These are phyloP conservation scores for Hemisphaericaspora lyxosophila DNA, from an alignment of 1,139 yeast species.

Conservation along the genomic window DNA sequence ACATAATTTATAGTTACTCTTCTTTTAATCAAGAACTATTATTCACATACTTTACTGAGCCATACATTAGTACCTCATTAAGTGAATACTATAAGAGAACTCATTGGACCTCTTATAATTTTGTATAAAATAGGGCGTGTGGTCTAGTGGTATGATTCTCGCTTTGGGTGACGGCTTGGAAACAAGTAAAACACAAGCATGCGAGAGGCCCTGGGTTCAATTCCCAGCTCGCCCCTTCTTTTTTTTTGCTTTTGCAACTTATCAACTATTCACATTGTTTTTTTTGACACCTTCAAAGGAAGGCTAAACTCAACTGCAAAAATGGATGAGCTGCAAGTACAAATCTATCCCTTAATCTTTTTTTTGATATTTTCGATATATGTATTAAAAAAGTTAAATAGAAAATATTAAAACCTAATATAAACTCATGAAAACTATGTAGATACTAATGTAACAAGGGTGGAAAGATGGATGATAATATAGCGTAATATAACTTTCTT, in stretches of 20 bases:
- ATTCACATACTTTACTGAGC: too few relatives aligned
- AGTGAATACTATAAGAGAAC: too few relatives aligned
- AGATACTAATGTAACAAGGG: conserved; percentile 8
- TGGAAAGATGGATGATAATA: conserved; percentile 7
- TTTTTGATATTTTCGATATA: conserved; percentile 20
- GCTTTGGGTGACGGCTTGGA: conserved; percentile 25
- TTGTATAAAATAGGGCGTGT: conserved; percentile 25
- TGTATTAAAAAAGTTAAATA: conserved; percentile 10
- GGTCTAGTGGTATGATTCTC: conserved; percentile 38
- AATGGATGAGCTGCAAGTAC: too few relatives aligned
- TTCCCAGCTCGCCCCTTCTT: conserved; percentile 23
- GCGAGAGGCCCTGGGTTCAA: conserved; percentile 27
- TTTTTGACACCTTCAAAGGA: too few relatives aligned
- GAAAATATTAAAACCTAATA: conserved; percentile 8
- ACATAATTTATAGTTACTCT: too few relatives aligned
- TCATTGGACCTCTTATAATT: too few relatives aligned
- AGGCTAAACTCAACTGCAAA: too few relatives aligned
- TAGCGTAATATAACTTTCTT: conserved; percentile 28
- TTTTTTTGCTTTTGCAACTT: conserved; percentile 23
- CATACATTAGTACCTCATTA: too few relatives aligned
- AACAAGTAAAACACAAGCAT: conserved; percentile 10
- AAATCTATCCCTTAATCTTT: not conserved
- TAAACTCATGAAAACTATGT: conserved; percentile 8
- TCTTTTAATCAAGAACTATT: too few relatives aligned
- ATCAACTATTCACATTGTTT: conserved; percentile 50